Conservation (phyloP, 2,329 filamentous ascomycete genomes). For the Diplodia sapinea region DNA sequence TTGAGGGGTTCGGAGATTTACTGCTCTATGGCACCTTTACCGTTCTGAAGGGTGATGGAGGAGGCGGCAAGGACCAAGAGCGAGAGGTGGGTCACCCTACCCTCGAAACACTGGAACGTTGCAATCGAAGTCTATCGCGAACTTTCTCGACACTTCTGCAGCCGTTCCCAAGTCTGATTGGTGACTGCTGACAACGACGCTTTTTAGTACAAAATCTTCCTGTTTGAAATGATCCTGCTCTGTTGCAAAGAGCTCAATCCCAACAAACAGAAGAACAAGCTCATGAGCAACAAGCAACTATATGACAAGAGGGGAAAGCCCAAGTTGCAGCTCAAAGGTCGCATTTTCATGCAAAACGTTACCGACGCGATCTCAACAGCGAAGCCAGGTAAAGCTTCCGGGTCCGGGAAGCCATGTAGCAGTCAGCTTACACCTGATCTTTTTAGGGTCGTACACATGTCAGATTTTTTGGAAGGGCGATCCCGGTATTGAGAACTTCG, state of each 20-base stretch:
- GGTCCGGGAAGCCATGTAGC: background rate
- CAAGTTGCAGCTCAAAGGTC: constrained; percentile 86
- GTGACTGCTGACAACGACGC: constrained; percentile 21
- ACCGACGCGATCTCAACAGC: constrained; percentile 88
- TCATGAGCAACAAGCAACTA: constrained; percentile 72
- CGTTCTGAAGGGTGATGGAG: constrained; percentile 79
- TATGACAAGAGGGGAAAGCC: constrained; percentile 76
- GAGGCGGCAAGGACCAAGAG: constrained; percentile 80
- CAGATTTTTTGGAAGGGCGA: constrained; percentile 99
- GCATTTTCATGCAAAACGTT: constrained; percentile 99
- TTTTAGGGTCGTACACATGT: constrained; percentile 83
- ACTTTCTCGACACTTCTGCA: constrained; percentile 22
- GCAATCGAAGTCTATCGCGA: constrained; percentile 30
- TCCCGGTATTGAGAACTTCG: constrained; percentile 92
- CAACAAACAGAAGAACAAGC: constrained; percentile 75
- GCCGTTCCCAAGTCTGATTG: background rate
- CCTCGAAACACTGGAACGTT: constrained; percentile 9
- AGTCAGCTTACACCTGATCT: background rate
- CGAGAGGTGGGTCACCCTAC: constrained; percentile 72
- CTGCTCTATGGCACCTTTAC: constrained; percentile 89
- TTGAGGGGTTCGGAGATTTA: constrained; percentile 89
- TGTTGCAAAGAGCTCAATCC: constrained; percentile 95
- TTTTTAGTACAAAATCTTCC: constrained; percentile 90
- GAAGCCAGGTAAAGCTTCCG: constrained; percentile 74
- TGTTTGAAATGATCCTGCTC: constrained; percentile 92